phyloP scores from a whole-genome alignment of 768 basidiomycete genomes.

The Suillus hirtellus region DNA sequence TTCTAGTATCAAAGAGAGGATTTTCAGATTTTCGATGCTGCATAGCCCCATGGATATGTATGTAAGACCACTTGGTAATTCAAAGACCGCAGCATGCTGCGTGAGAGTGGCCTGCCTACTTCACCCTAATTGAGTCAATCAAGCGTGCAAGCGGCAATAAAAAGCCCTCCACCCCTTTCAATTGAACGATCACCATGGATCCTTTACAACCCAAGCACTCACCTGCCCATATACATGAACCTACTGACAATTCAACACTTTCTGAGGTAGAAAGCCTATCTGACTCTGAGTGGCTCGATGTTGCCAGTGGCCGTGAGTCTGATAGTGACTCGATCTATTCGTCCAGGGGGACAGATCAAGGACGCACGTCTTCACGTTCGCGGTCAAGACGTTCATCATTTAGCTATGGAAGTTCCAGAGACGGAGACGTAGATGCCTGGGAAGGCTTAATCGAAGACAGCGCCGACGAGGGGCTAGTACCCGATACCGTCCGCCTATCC shows the following conservation, averaged over 20 bases:
- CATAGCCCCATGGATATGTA: neutral
- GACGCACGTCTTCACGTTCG: constrained; percentile 49
- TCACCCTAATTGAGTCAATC: constrained; percentile 14
- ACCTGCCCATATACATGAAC: constrained; percentile 30
- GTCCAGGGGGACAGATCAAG: constrained; percentile 60
- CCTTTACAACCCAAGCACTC: constrained; percentile 23
- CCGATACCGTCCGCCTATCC: constrained; percentile 25
- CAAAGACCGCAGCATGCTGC: constrained; percentile 7
- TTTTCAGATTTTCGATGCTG: neutral
- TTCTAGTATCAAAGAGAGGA: neutral
- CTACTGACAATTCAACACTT: constrained; percentile 42
- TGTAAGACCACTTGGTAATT: neutral
- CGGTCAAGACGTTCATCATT: constrained; percentile 69
- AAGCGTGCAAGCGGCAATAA: constrained; percentile 23
- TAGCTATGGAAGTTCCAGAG: constrained; percentile 68
- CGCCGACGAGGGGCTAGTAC: constrained; percentile 44
- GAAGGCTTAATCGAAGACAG: constrained; percentile 72
- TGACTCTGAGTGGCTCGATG: constrained; percentile 85
- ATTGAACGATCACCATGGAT: constrained; percentile 18
- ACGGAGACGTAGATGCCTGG: constrained; percentile 74
- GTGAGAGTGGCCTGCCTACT: constrained; percentile 15
- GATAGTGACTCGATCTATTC: constrained; percentile 68
- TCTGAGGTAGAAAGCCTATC: constrained; percentile 69
- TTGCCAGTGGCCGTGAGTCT: constrained; percentile 62
- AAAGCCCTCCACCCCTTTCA: constrained; percentile 32